A percentile compares a stretch with the other conserved stretches of the same genome.
Evolutionary conservation across 192 early-diverging fungal species (phyloP).

Genomic region (Geranomyces variabilis): DNA sequence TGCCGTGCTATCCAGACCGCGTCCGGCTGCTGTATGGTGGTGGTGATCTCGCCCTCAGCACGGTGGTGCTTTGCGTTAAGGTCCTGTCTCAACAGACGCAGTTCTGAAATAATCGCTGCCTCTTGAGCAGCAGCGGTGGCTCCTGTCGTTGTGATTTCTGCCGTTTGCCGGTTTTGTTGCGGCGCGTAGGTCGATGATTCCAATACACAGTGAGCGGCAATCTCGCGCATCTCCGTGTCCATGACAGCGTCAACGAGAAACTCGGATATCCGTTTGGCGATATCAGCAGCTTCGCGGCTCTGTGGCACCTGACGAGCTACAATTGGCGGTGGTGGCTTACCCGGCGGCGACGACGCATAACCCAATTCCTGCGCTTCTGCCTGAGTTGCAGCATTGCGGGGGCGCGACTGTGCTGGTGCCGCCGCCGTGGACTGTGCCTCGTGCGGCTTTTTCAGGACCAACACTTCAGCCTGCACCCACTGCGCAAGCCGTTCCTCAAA

Average conservation of each 20-base stretch:
- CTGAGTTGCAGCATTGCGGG: neutral
- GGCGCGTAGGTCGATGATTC: neutral
- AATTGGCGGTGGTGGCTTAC: neutral
- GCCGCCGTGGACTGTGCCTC: neutral
- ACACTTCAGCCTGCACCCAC: slow-evolving; percentile 29
- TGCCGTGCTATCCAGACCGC: neutral
- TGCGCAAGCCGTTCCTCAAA: slow-evolving; percentile 25
- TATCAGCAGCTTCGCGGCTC: neutral
- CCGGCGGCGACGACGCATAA: neutral
- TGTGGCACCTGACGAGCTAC: neutral
- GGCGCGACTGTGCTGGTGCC: neutral
- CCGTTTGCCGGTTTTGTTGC: neutral
- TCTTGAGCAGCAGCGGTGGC: neutral
- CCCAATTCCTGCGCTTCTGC: neutral
- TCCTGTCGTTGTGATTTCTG: neutral
- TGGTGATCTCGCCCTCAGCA: too few species aligned
- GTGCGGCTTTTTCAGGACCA: neutral
- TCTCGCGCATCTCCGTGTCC: neutral
- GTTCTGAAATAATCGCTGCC: neutral
- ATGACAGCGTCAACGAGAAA: too few species aligned
- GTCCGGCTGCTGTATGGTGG: slow-evolving; percentile 3
- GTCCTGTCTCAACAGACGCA: slow-evolving; percentile 3
- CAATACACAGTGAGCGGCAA: neutral
- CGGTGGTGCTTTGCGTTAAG: neutral
- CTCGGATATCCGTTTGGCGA: too few species aligned